Evolutionary conservation across 129 eudicot genomes (phyloP).

Genomic region (Pseudognaphalium luteoalbum): DNA sequence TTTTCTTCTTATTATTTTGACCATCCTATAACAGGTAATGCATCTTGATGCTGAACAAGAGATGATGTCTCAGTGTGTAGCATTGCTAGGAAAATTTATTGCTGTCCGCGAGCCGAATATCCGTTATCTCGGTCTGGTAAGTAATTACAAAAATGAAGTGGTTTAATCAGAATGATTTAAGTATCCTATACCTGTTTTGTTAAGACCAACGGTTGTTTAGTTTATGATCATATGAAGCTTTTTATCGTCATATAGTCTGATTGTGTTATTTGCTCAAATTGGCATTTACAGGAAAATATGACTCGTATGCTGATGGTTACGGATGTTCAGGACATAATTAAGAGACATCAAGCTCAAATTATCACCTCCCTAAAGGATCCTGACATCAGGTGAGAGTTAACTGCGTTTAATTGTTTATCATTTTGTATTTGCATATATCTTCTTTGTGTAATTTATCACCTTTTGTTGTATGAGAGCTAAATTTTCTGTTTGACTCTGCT

Average conservation of each 20-base stretch:
- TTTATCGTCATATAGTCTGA: constrained; percentile 29
- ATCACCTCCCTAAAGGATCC: constrained; percentile 95
- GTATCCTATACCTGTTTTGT: not conserved
- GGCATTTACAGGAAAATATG: constrained; percentile 86
- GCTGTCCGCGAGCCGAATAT: constrained; percentile 99
- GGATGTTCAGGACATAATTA: constrained; percentile 90
- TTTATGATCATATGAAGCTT: not conserved
- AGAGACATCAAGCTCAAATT: constrained; percentile 97
- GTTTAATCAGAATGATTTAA: not conserved
- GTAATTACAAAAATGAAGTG: constrained; percentile 25
- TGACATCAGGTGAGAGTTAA: constrained; percentile 76
- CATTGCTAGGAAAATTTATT: constrained; percentile 93
- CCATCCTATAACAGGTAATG: constrained; percentile 63
- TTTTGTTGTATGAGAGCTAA: constrained; percentile 16
- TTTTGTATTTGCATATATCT: not conserved
- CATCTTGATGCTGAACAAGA: constrained; percentile 99
- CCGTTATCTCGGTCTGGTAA: constrained; percentile 96
- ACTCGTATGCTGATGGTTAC: constrained; percentile 98
- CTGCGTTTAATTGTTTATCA: constrained; percentile 3
- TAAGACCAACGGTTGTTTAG: not conserved
- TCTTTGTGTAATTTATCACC: constrained; percentile 4
- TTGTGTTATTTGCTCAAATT: constrained; percentile 27
- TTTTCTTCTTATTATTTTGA: constrained; percentile 15
- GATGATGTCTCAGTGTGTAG: constrained; percentile 99
- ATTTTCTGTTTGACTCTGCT: not conserved